A percentile compares a stretch with the other conserved stretches of the same genome.
phyloP scores from a whole-genome alignment of 2,329 filamentous ascomycete species.

The Pestalotiopsis sp. region DNA sequence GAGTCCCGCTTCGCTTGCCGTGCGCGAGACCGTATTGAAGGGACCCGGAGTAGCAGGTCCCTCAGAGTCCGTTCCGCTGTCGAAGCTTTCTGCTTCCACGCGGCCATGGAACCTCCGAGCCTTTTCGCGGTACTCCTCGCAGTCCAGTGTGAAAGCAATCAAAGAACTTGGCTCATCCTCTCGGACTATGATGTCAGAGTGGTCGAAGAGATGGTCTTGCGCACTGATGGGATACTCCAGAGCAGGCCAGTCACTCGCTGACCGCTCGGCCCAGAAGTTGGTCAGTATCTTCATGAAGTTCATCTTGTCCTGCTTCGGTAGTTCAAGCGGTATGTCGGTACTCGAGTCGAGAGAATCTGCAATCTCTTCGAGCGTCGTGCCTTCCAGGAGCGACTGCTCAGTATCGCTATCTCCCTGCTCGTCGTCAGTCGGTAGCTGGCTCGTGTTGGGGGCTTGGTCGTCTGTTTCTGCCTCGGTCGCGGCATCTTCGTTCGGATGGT shows the following conservation, averaged over 20 bases:
- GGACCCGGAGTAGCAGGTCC: constrained; percentile 30
- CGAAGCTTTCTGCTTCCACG: constrained; percentile 22
- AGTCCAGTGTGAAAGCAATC: constrained; percentile 89
- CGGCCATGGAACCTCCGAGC: constrained; percentile 51
- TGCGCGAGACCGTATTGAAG: constrained; percentile 30
- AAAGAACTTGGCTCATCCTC: constrained; percentile 97
- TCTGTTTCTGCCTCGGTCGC: constrained; percentile 45
- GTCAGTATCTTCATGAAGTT: constrained; percentile 94
- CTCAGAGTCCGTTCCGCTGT: constrained; percentile 29
- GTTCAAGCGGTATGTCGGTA: constrained; percentile 67
- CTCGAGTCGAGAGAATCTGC: constrained; percentile 64
- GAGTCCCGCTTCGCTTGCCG: constrained; percentile 66
- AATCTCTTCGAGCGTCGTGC: constrained; percentile 67
- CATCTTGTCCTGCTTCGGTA: constrained; percentile 90
- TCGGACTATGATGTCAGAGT: constrained; percentile 94
- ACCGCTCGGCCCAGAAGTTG: constrained; percentile 98
- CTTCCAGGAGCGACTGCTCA: constrained; percentile 70
- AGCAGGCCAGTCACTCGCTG: constrained; percentile 89
- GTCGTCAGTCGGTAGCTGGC: constrained; percentile 68
- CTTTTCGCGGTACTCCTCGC: constrained; percentile 83
- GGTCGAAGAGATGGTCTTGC: constrained; percentile 93
- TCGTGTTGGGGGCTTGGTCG: constrained; percentile 48
- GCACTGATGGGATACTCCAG: constrained; percentile 89
- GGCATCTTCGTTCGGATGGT: constrained; percentile 30
- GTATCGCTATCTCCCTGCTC: constrained; percentile 72